These are phyloP conservation scores for Apiotrichum veenhuisii DNA, from an alignment of 1,284 basidiomycete species.

Conservation along the genomic window DNA sequence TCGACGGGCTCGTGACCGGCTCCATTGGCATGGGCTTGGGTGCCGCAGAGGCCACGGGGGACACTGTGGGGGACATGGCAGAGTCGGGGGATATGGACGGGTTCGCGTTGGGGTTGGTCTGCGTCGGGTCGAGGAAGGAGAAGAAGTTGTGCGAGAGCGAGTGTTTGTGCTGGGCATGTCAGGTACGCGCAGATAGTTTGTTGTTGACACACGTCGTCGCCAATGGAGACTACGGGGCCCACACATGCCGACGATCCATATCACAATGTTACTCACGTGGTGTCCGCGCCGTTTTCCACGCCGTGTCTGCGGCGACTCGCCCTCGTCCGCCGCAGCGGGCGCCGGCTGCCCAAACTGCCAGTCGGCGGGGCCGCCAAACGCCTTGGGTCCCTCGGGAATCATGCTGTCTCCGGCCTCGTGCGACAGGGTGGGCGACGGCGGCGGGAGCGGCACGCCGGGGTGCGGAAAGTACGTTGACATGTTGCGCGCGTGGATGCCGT, in stretches of 20 bases:
- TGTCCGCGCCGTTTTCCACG: constrained; percentile 64
- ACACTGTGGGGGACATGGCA: not conserved
- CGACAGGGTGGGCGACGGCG: constrained; percentile 15
- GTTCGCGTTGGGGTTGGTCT: constrained; percentile 35
- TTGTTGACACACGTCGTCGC: not conserved
- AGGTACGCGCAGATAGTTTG: too few relatives aligned
- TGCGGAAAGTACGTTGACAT: constrained; percentile 85
- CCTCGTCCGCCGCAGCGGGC: not conserved
- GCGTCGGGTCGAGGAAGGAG: constrained; percentile 68
- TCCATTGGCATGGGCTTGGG: constrained; percentile 23
- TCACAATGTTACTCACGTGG: constrained; percentile 53
- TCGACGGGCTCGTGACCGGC: constrained; percentile 17
- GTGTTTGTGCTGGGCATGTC: constrained; percentile 64
- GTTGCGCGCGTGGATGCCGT: constrained; percentile 75
- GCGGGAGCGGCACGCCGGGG: constrained; percentile 56
- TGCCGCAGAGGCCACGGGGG: constrained; percentile 7
- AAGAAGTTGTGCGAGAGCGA: constrained; percentile 92
- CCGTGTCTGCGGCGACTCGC: constrained; percentile 34
- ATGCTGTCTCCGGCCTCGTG: constrained; percentile 27
- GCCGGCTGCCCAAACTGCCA: constrained; percentile 33
- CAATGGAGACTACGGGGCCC: too few relatives aligned
- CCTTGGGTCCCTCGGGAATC: constrained; percentile 10
- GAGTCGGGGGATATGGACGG: constrained; percentile 6
- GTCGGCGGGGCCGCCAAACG: constrained; percentile 22
- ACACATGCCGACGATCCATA: not conserved